phyloP scores from a whole-genome alignment of 169 alveolate species.

The Plasmodium knowlesi region DNA sequence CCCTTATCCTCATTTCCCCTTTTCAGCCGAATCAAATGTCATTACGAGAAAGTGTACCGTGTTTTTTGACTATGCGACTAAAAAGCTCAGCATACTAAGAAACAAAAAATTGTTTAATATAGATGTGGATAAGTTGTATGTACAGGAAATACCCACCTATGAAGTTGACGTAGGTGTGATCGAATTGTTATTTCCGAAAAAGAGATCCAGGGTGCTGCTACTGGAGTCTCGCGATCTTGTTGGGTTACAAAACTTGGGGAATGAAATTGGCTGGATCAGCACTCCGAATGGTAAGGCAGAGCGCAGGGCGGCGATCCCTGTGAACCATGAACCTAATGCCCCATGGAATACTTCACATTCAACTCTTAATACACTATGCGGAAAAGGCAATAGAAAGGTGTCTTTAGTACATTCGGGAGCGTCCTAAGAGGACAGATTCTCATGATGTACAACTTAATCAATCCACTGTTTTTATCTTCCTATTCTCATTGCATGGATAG shows the following conservation, averaged over 20 bases:
- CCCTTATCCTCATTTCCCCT: background rate
- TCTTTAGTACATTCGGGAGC: background rate
- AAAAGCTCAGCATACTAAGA: constrained; percentile 12
- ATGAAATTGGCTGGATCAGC: constrained; percentile 55
- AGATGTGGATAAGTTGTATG: constrained; percentile 5
- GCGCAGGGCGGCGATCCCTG: background rate
- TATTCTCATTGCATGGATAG: background rate
- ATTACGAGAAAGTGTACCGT: constrained; percentile 36
- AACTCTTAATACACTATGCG: background rate
- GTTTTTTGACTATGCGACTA: background rate
- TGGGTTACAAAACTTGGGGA: constrained; percentile 40
- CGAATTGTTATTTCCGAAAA: background rate
- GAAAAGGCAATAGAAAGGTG: background rate
- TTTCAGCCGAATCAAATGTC: constrained; percentile 25
- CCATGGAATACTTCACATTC: background rate
- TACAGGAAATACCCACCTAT: constrained; percentile 43
- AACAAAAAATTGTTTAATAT: constrained; percentile 22
- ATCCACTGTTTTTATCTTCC: background rate
- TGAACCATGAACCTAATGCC: background rate
- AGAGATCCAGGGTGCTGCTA: background rate
- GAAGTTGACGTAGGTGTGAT: constrained; percentile 2
- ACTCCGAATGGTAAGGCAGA: constrained; percentile 4
- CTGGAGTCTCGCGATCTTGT: constrained; percentile 22
- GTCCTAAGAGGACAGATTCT: background rate
- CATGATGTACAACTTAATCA: background rate